Evolutionary conservation across 140 eudicot species (phyloP), one percentile per base, ranked within the genome.

Genomic region (Bidens hawaiensis): DNA sequence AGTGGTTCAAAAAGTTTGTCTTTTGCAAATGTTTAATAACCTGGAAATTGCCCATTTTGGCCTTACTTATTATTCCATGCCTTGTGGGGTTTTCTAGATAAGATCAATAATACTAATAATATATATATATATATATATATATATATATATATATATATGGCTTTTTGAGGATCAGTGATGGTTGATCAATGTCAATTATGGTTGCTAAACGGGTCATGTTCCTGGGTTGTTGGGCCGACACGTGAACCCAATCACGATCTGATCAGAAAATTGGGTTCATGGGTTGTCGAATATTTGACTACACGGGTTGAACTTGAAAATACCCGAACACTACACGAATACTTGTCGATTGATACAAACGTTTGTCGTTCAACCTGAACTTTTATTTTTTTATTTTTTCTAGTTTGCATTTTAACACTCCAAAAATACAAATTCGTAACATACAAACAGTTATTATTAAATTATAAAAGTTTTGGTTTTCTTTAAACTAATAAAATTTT

Each of bases 1-100:
- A 54, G 53, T 79, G 73, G 67, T 76, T 76, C 54, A 40, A 73
- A 42, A 65, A 52, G 12, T 50, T 69, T 76, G 81, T 73, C 80
- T 70, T 72, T 74, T 63, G 65, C 51, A 41, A 18, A 34, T 69
- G 14, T 54, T 70, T 52, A 56, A 75, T 48, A 64, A 48, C 54
- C 33, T 54, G 58, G 69, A 43, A 19, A 19, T 66, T 60, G 51
- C 40, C 31, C 64, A 41, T 33, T 57, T 66, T 48, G 54, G 18
- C 72, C 42, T 5, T 63, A 64, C 45, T 63, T 63, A 54, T 56
- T 25, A 46, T 66, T 65, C 40, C 27, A 46, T 66, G 57, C 40
- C 25, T 60, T 74, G 70, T 71, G 56, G 70, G 57, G 70, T 71
- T 62, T 40, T 62, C 48, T 67, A 48, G 74, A 74, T 73, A 56